Evolutionary conservation across 208 protist genomes (phyloP).

Genomic region (Porcisia deanei): DNA sequence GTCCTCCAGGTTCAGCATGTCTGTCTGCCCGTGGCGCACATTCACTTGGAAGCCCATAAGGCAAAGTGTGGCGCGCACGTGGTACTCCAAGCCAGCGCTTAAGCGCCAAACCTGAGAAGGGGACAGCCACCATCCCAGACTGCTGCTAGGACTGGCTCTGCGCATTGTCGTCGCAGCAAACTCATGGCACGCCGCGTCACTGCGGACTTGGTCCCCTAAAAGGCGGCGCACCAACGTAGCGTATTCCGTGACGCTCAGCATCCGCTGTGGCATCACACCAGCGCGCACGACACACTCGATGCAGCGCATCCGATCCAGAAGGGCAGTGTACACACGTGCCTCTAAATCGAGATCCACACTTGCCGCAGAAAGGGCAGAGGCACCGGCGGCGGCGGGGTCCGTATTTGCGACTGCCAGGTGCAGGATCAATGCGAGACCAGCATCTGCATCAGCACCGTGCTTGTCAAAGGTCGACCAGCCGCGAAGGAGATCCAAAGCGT

Average conservation of each 20-base stretch:
- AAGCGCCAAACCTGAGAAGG: slow-evolving; percentile 67
- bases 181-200: neutral
- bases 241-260: slow-evolving; percentile 53
- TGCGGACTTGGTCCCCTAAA: slow-evolving; percentile 21
- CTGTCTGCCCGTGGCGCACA: slow-evolving; percentile 31
- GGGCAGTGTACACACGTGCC: neutral
- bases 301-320: neutral
- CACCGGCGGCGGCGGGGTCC: slow-evolving; percentile 2
- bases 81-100: slow-evolving; percentile 33
- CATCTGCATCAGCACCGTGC: neutral
- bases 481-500: neutral
- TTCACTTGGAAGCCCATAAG: slow-evolving; percentile 63
- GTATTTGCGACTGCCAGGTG: slow-evolving; percentile 30
- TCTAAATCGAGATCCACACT: neutral
- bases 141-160: neutral
- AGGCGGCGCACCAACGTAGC: slow-evolving; percentile 48
- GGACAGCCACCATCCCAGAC: slow-evolving; percentile 50
- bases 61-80: slow-evolving; percentile 50
- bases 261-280: slow-evolving; percentile 48
- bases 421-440: neutral
- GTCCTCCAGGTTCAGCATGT: slow-evolving; percentile 59
- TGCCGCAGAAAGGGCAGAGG: neutral
- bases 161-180: neutral
- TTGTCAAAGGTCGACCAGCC: neutral
- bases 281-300: slow-evolving; percentile 40